Evolutionary conservation across 495 filamentous ascomycete species (phyloP), one percentile per base, ranked within the genome.

Genomic region (Aspergillus indologenus): DNA sequence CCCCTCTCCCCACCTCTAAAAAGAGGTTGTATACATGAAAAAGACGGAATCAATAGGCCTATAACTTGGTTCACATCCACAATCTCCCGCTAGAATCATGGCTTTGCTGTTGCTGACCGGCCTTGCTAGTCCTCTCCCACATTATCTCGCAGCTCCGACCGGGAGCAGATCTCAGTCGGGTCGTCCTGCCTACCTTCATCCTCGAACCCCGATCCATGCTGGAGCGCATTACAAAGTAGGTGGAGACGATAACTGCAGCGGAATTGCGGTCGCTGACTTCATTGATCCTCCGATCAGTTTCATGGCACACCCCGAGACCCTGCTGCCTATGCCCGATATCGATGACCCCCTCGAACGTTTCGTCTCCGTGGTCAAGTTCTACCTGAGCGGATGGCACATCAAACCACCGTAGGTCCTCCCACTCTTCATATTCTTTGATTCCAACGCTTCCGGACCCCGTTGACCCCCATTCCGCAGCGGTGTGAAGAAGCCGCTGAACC

Each of bases 381-480:
- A 99, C 71, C 74, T 99, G 53, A 96, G 91, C 70, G 94, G 94
- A 60, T 99, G 94, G 94, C 94, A 99, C 72, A 97, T 99, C 71
- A 95, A 93, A 74, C 92, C 94, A 59, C 90, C 90, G 93, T 96
- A 86, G 62, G 88, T 81, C 34, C 48, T 53, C 19, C 42, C 50
- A 57, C 65, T 24, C n/a, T 45, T 24, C 55, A 4, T 48, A 12
- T 48, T 9, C 29, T 49, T n/a, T 22, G 31, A 34, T 52, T 31
- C 23, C 49, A 31, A 14, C 29, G 20, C 31, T 34, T 2, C 21
- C 56, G 44, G 45, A 17, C 11, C 5, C 21, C 43, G 53, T 69
- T 73, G 51, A 78, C 46, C 20, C 57, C 19, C n/a, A n/a, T 53
- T 17, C 23, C 58, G 58, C 58, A 96, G 93, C 54, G 94, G 94